Evolutionary conservation across 179 eudicot species (phyloP).

Genomic region (Gypsophila paniculata): DNA sequence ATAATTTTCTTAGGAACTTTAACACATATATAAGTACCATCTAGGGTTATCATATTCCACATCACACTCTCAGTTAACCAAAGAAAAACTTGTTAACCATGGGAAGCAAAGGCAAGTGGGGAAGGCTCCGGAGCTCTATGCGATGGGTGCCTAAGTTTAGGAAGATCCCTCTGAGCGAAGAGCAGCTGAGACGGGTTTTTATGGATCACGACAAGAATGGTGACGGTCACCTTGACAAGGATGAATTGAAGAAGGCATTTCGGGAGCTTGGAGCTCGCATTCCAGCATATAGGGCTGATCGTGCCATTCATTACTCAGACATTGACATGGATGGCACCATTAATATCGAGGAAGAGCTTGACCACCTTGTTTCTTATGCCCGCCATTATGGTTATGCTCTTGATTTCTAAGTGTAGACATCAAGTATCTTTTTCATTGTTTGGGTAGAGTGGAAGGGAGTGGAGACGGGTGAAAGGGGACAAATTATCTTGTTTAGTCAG

Average conservation of each 20-base stretch:
- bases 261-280: slow-evolving; percentile 27
- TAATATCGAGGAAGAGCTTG: slow-evolving; percentile 35
- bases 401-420: background rate
- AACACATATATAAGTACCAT: background rate
- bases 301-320: slow-evolving; percentile 35
- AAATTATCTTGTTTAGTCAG: too few species aligned
- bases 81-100: background rate
- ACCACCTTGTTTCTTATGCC: slow-evolving; percentile 42
- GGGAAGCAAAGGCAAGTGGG: slow-evolving; percentile 30
- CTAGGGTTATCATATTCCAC: slow-evolving; percentile 21
- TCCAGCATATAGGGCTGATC: slow-evolving; percentile 37
- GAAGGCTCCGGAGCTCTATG: slow-evolving; percentile 10
- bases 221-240: slow-evolving; percentile 37
- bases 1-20: slow-evolving; percentile 5
- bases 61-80: background rate
- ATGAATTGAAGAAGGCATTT: slow-evolving; percentile 40
- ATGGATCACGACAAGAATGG: slow-evolving; percentile 35
- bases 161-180: slow-evolving; percentile 28
- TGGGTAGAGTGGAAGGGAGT: background rate
- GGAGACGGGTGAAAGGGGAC: too few species aligned
- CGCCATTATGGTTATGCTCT: slow-evolving; percentile 27
- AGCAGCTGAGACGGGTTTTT: slow-evolving; percentile 34
- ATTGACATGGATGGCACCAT: slow-evolving; percentile 37
- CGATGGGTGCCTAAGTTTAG: slow-evolving; percentile 20
- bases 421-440: background rate